Base-by-base conservation (phyloP, 495 filamentous ascomycete species). In the Aspergillus indologenus region DNA sequence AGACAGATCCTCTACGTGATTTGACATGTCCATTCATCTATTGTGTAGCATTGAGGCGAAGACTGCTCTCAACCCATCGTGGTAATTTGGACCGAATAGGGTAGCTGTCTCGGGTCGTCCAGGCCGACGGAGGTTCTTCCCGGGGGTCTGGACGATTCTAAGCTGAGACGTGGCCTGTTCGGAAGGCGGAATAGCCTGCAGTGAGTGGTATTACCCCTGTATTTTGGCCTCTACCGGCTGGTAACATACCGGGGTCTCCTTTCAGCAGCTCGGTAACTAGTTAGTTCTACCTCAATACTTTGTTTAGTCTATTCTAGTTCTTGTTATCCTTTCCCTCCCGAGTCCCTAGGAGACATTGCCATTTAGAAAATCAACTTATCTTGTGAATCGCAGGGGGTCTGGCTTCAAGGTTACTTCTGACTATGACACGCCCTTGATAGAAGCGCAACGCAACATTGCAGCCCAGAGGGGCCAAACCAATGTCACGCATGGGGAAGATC, bases 151-250 rank as follows among this genome's bases (percentile, higher is more conserved):
- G 23, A 29, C 48, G 11, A 51, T 31, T 29, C 23, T 29, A 23
- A 51, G 67, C 23, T 29, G 48, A 51, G 67, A 69, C 64, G 67
- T 69, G 67, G 67, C 67, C 67, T 69, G 67, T 69, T 69, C 67
- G 42, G 47, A 20, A 48, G 43, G 19, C 45, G 52, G 47, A 52
- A 48, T 54, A 40, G 49, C 62, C 61, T 53, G n/a, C n/a, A n/a
- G n/a, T n/a, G n/a, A n/a, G n/a, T n/a, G 40, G 45, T 61, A 57
- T 31, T n/a, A 45, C 45, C 46, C 18, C 54, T 31, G 34, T 49
- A 22, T 40, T n/a, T 40, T 50, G 55, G n/a, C 45, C 31, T 50
- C 24, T 34, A 26, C 48, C 26, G 45, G 24, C 31, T 40, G 34
- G 34, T 40, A 40, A 40, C 5, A 40, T 40, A 40, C 34, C 34